Evolutionary conservation across 495 filamentous ascomycete genomes (phyloP), one percentile per base, ranked within the genome.

Genomic region (Penicillium pulvis): DNA sequence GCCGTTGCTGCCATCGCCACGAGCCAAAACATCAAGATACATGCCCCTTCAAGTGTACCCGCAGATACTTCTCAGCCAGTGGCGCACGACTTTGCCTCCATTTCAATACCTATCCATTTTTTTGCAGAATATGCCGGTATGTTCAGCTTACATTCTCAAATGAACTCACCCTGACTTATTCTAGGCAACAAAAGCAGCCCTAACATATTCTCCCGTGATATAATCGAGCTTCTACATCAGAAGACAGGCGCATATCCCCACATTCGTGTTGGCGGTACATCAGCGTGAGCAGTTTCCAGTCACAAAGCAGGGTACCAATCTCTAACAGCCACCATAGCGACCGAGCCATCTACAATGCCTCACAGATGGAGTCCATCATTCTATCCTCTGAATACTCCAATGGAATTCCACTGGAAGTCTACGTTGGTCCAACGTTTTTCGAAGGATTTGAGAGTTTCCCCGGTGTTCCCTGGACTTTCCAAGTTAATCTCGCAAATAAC

Each of bases 401-500:
- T 48, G 60, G 60, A 7, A 63, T 63, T 24, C 60, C 60, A 1
- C 52, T 55, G 8, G 56, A 63, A 56, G 60, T 63, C 10, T 56
- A 46, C 7, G 9, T 59, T 12, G 60, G 60, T 8, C 47, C 52
- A 1, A 51, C 36, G 6, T 49, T 58, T 20, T 63, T 63, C 31
- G 60, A 63, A 49, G 60, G 60, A 1, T 55, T 63, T 20, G 60
- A 63, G 16, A 63, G 53, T 49, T 63, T 63, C n/a, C 56, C 56
- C 30, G 48, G 49, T 4, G 55, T 52, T n/a, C 60, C 56, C 20
- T 63, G 60, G 60, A 63, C 60, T 5, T 63, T 63, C 19, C 56
- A 58, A 23, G 60, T 63, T 11, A 63, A 63, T 23, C 51, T 63
- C 17, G 60, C 60, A n/a, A 63, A 63, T 23, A 63, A 63, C 52